Evolutionary conservation across 2,329 filamentous ascomycete species (phyloP), one percentile per base, ranked within the genome.

Genomic region (Botrytis elliptica): DNA sequence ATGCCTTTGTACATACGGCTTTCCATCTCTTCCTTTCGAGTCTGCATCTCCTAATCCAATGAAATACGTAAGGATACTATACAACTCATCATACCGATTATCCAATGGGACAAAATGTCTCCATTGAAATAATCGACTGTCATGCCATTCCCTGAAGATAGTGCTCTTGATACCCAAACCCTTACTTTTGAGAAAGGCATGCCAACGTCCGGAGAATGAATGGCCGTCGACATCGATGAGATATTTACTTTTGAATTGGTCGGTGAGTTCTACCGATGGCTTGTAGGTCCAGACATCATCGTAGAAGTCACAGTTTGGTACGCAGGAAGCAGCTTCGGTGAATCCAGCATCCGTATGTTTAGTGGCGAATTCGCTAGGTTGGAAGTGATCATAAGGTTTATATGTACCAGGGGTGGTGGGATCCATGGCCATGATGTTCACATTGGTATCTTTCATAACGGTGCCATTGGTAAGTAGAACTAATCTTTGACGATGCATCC

Each of bases 101-200:
- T 94, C 91, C 87, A 95, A 90, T 25, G 93, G 93, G 2, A 94
- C 90, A 78, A 93, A 95, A 82, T 96, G 93, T 78, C 89, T 89
- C 93, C 93, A 96, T 0, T 92, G 86, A 3, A 93, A 84, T 1
- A 95, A 84, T 4, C 93, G 86, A 63, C 87, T 88, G 80, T 95
- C 92, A 79, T 95, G 93, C 93, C 93, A 96, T 81, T 96, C 93
- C 33, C 88, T 86, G 83, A 91, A 96, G 36, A 95, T 84, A 0
- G 93, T 94, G 9, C 91, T 89, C 83, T 95, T 96, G 83, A 96
- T 88, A 0, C 91, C 91, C 14, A 95, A 81, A 25, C 88, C 90
- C 3, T 89, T 92, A 44, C 89, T 92, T 49, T 88, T 85, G 38
- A 95, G 83, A 80, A 95, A 94, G 0, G 88, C 89, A 7, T 90